Evolutionary conservation across 192 early-diverging fungal genomes (phyloP).

Genomic region (Mortierella claussenii): DNA sequence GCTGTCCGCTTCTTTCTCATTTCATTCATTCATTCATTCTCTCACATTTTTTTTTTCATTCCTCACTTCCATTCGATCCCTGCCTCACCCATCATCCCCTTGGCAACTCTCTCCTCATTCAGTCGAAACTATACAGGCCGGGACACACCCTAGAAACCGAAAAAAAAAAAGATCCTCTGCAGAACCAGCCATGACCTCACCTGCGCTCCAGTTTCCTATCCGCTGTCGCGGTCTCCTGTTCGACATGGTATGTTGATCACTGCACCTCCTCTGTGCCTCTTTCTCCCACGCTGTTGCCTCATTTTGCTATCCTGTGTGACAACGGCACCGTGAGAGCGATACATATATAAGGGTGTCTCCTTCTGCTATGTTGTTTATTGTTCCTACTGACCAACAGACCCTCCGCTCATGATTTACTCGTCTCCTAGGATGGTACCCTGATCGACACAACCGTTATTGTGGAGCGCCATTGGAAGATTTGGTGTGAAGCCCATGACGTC

Average conservation of each 20-base stretch:
- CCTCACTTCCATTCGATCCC: slow-evolving; percentile 1
- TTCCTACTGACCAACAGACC: neutral
- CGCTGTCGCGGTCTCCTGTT: slow-evolving; percentile 51
- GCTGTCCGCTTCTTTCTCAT: neutral
- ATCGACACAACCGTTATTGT: slow-evolving; percentile 63
- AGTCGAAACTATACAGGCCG: too few relatives aligned
- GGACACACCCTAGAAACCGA: too few relatives aligned
- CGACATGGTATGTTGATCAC: slow-evolving; percentile 55
- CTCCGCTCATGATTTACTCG: too few relatives aligned
- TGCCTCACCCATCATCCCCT: too few relatives aligned
- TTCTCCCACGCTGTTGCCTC: too few relatives aligned
- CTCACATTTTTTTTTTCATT: slow-evolving; percentile 5
- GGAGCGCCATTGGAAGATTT: slow-evolving; percentile 56
- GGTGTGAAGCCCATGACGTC: slow-evolving; percentile 54
- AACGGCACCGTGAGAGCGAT: too few relatives aligned
- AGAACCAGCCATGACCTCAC: neutral
- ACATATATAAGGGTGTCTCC: too few relatives aligned
- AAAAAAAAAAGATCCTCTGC: neutral
- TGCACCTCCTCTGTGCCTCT: too few relatives aligned
- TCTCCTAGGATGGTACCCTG: slow-evolving; percentile 56
- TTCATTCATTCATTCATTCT: neutral
- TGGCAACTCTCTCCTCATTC: too few relatives aligned
- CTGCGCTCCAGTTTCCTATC: slow-evolving; percentile 24
- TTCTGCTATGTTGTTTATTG: neutral
- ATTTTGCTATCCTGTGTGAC: too few relatives aligned